These are phyloP conservation scores for Boeremia lycopersici DNA, from an alignment of 2,329 filamentous ascomycete genomes.

Conservation along the genomic window DNA sequence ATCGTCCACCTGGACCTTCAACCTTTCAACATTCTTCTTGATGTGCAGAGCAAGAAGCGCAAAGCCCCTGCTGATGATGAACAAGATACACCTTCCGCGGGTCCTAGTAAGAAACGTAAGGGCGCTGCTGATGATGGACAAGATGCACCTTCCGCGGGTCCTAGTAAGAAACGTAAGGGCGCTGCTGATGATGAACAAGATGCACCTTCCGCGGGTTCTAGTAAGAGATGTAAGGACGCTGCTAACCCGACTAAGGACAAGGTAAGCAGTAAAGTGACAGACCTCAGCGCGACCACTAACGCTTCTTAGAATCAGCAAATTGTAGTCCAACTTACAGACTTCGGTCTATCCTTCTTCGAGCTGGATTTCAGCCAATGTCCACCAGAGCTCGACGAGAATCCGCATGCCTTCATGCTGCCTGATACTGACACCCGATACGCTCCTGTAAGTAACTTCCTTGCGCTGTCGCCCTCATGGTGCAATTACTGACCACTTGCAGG, in stretches of 20 bases:
- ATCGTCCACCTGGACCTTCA: constrained; percentile 3
- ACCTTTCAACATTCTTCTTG: neutral
- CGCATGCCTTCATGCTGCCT: neutral
- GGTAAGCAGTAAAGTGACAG: neutral
- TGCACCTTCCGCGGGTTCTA: neutral
- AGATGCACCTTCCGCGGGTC: no score
- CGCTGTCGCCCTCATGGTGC: neutral
- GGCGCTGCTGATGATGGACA: neutral
- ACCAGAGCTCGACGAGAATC: neutral
- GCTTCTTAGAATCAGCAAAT: neutral
- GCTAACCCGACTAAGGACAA: no score
- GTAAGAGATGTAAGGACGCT: neutral
- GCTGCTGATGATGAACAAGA: neutral
- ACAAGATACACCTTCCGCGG: no score
- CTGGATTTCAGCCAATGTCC: neutral
- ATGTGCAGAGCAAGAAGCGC: neutral
- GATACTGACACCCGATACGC: neutral
- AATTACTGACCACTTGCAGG: neutral
- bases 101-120: neutral
- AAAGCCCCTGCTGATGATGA: neutral
- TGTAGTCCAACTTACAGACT: neutral
- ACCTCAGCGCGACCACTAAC: neutral
- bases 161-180: neutral
- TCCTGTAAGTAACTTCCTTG: neutral
- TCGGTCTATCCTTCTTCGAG: constrained; percentile 4